A percentile compares a stretch with the other conserved stretches of the same genome.
Conservation (phyloP, 106 monocot species). For the Dendrobium chrysotoxum region DNA sequence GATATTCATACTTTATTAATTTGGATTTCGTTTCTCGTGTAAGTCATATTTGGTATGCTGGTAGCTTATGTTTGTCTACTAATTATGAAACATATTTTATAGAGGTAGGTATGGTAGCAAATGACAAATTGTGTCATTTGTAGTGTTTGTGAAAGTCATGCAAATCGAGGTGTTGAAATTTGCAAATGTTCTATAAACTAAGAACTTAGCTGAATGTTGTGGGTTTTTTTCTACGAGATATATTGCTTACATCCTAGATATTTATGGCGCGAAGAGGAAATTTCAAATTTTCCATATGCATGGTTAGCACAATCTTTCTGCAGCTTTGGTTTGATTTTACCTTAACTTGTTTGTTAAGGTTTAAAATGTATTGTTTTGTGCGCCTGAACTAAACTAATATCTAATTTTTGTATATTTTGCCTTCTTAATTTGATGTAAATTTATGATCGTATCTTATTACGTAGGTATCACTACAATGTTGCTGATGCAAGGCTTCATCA, state of each 20-base stretch:
- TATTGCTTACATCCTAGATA: neutral
- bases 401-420: neutral
- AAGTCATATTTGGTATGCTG: neutral
- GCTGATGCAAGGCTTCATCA: slow-evolving; percentile 72
- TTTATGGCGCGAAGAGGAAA: neutral
- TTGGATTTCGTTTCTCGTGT: neutral
- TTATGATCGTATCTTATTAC: slow-evolving; percentile 2
- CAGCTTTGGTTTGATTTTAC: neutral
- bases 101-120: no score
- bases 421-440: neutral
- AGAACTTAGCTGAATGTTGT: neutral
- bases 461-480: slow-evolving; percentile 96
- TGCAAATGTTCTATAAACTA: no score
- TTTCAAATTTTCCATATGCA: neutral
- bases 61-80: neutral
- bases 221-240: neutral
- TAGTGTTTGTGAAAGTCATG: no score
- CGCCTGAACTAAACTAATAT: neutral
- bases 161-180: no score
- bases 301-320: neutral
- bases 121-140: no score
- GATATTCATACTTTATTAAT: neutral
- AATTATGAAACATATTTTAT: neutral
- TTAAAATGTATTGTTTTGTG: neutral
- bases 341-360: neutral